Evolutionary conservation across 306 rosid genomes (phyloP).

Genomic region (Prunus padus): DNA sequence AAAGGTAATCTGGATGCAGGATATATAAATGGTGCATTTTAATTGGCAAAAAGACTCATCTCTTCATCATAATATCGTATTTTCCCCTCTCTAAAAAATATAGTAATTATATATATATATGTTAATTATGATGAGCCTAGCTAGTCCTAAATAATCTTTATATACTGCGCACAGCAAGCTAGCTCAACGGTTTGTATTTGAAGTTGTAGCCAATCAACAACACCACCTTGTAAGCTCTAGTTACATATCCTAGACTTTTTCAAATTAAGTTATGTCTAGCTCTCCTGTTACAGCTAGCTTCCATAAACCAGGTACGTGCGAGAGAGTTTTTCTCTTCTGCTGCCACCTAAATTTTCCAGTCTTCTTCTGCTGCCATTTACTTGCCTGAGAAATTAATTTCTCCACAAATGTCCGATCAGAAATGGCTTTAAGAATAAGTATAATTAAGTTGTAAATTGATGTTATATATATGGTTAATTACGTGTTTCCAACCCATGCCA

Average conservation of each 20-base stretch:
- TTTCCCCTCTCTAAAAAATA: neutral
- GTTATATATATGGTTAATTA: too few relatives aligned
- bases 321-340: too few relatives aligned
- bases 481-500: too few relatives aligned
- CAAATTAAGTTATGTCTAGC: neutral
- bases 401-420: too few relatives aligned
- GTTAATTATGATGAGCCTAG: neutral
- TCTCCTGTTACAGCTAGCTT: too few relatives aligned
- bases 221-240: neutral
- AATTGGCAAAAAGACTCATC: neutral
- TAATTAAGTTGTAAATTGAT: too few relatives aligned
- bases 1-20: neutral
- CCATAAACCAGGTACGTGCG: too few relatives aligned
- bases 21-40: neutral
- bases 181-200: constrained; percentile 3
- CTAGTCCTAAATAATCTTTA: constrained; percentile 16
- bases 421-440: too few relatives aligned
- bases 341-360: too few relatives aligned
- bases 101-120: neutral
- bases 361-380: too few relatives aligned
- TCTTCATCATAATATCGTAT: constrained; percentile 1
- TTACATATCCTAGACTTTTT: constrained; percentile 3
- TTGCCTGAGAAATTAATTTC: too few relatives aligned
- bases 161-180: neutral
- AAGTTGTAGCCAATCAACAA: neutral